Evolutionary conservation across 495 filamentous ascomycete species (phyloP).

Genomic region (Neurospora discreta): DNA sequence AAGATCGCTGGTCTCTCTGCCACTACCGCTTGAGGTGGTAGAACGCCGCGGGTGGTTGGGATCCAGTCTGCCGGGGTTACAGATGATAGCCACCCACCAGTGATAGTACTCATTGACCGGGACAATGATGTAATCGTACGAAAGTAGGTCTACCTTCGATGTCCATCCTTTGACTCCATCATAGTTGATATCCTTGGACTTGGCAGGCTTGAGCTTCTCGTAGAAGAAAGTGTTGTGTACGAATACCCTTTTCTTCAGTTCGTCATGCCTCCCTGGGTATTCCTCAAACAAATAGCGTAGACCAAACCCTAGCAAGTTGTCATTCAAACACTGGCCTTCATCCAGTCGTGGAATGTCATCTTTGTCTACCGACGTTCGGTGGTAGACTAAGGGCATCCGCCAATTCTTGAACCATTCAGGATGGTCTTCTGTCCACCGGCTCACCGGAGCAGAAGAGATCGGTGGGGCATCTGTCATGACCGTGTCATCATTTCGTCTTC

Average conservation of each 20-base stretch:
- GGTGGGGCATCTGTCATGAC: neutral
- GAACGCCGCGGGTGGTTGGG: conserved; percentile 7
- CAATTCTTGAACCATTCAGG: conserved; percentile 31
- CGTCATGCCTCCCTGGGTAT: conserved; percentile 42
- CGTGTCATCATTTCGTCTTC: neutral
- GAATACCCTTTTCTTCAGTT: conserved; percentile 55
- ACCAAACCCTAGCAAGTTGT: conserved; percentile 84
- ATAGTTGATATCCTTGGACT: conserved; percentile 58
- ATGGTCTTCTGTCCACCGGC: conserved; percentile 33
- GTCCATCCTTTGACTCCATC: conserved; percentile 84
- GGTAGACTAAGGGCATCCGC: conserved; percentile 57
- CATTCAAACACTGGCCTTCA: conserved; percentile 81
- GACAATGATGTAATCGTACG: conserved; percentile 79
- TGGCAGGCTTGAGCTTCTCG: conserved; percentile 42
- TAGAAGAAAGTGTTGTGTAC: conserved; percentile 94
- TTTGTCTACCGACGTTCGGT: conserved; percentile 60
- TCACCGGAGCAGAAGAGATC: neutral
- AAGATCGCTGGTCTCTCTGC: neutral
- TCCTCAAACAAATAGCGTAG: conserved; percentile 62
- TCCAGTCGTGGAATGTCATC: conserved; percentile 71
- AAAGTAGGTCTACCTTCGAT: conserved; percentile 70
- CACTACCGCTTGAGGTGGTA: neutral
- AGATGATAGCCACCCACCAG: conserved; percentile 96
- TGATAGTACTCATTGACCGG: conserved; percentile 81
- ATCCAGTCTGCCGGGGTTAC: conserved; percentile 59